Percentiles rank a stretch among this genome's conserved stretches.
These are phyloP conservation scores for Venturia nashicola DNA, from an alignment of 2,329 filamentous ascomycete genomes.

Conservation along the genomic window DNA sequence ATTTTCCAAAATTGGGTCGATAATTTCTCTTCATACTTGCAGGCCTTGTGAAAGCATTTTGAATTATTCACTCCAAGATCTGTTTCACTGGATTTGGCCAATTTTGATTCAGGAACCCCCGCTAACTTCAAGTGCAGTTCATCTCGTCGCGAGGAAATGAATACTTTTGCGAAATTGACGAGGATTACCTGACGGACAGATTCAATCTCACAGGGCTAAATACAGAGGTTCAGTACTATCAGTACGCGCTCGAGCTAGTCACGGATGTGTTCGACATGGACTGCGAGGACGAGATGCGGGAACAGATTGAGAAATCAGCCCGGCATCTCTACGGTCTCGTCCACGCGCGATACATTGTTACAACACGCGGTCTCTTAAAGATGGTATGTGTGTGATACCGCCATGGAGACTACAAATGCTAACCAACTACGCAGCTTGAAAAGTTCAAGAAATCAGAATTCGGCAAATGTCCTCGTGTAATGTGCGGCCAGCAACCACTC, in stretches of 20 bases:
- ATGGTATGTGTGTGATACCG: slow-evolving; percentile 54
- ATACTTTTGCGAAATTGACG: slow-evolving; percentile 99
- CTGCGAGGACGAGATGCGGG: slow-evolving; percentile 95
- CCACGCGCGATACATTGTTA: slow-evolving; percentile 93
- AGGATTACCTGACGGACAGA: slow-evolving; percentile 94
- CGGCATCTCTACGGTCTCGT: slow-evolving; percentile 92
- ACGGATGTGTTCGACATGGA: slow-evolving; percentile 98
- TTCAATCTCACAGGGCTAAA: slow-evolving; percentile 98
- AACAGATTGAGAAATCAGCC: slow-evolving; percentile 95
- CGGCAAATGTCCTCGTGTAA: slow-evolving; percentile 91
- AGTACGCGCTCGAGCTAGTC: slow-evolving; percentile 93
- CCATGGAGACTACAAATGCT: slow-evolving; percentile 5
- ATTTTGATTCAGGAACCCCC: not conserved
- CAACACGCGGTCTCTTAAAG: slow-evolving; percentile 82
- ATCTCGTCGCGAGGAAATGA: slow-evolving; percentile 96
- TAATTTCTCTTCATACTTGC: not conserved
- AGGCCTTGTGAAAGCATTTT: too few relatives aligned
- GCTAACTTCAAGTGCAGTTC: slow-evolving; percentile 49
- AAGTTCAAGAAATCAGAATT: slow-evolving; percentile 99
- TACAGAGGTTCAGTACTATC: slow-evolving; percentile 96
- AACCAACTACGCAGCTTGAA: slow-evolving; percentile 57
- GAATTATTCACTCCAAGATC: not conserved
- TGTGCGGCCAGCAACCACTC: slow-evolving; percentile 86
- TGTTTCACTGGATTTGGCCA: too few relatives aligned
- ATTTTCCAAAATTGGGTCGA: not conserved